Percentiles rank a stretch among this genome's conserved stretches.
These are phyloP conservation scores for Puccinia novopanici DNA, from an alignment of 1,284 basidiomycete species.

Conservation along the genomic window DNA sequence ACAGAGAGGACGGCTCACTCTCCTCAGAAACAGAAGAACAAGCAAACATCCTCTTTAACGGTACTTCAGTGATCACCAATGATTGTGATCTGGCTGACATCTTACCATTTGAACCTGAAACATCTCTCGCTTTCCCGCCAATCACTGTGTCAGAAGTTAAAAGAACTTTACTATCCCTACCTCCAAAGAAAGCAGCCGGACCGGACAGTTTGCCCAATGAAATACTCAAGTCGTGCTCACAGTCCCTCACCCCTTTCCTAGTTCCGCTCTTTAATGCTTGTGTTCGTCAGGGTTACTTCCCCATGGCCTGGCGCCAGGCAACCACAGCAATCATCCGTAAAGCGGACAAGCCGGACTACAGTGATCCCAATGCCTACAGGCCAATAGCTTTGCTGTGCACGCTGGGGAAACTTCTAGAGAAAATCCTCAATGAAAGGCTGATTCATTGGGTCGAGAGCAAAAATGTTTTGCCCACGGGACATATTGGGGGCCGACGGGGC, in stretches of 20 bases:
- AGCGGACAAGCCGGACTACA: too few species aligned
- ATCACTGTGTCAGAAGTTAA: background rate
- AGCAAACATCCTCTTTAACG: too few species aligned
- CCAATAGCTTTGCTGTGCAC: too few species aligned
- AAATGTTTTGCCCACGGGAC: too few species aligned
- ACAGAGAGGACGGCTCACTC: background rate
- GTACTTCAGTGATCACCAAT: conserved; percentile 1
- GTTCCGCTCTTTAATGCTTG: background rate
- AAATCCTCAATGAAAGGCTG: too few species aligned
- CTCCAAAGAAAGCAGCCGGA: too few species aligned
- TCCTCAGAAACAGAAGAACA: background rate
- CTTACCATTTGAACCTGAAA: too few species aligned
- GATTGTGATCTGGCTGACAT: background rate
- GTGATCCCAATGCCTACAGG: too few species aligned
- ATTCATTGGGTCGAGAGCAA: too few species aligned
- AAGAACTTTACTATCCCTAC: background rate
- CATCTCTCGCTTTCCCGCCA: too few species aligned
- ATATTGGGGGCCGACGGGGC: too few species aligned
- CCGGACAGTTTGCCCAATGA: conserved; percentile 14
- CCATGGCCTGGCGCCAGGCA: background rate
- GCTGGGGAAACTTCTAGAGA: too few species aligned
- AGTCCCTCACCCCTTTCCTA: background rate
- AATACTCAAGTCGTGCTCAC: background rate
- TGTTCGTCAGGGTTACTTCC: background rate
- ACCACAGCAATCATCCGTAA: background rate